Evolutionary conservation across 805 yeast species (phyloP).

Genomic region (Yarrowia divulgata): DNA sequence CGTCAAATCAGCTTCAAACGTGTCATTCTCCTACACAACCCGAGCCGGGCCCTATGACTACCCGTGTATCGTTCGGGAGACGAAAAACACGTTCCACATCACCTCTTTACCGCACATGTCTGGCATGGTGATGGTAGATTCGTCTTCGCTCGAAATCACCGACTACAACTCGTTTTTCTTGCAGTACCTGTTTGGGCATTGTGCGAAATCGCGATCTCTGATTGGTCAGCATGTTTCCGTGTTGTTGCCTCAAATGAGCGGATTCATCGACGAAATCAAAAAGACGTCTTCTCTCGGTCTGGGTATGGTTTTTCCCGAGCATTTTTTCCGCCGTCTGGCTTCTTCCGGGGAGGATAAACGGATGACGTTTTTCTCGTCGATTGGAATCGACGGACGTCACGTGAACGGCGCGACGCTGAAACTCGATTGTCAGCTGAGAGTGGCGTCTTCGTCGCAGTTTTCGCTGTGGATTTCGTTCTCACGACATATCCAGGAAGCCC

Average conservation of each 20-base stretch:
- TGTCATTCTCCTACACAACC: conserved; percentile 2
- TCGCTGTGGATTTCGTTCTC: conserved; percentile 90
- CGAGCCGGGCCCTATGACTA: conserved; percentile 15
- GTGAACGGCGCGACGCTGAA: conserved; percentile 69
- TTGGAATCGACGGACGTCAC: conserved; percentile 72
- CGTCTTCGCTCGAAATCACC: conserved; percentile 59
- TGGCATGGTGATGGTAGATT: conserved; percentile 76
- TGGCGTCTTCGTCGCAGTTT: conserved; percentile 62
- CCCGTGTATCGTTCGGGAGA: conserved; percentile 16
- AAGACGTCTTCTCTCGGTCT: conserved; percentile 49
- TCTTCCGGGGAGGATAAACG: conserved; percentile 25
- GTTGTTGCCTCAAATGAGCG: conserved; percentile 2
- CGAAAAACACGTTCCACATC: conserved; percentile 56
- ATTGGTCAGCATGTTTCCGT: conserved; percentile 49
- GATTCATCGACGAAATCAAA: conserved; percentile 3
- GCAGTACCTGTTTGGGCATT: conserved; percentile 76
- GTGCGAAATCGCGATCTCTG: conserved; percentile 47
- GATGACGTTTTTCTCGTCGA: conserved; percentile 32
- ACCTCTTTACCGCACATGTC: conserved; percentile 87
- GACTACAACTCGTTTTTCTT: conserved; percentile 82
- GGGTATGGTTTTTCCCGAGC: conserved; percentile 90
- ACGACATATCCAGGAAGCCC: conserved; percentile 52
- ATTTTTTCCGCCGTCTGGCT: conserved; percentile 71
- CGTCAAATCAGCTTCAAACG: too few species aligned
- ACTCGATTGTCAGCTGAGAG: conserved; percentile 83